These are phyloP conservation scores for Kregervanrija pseudodelftensis DNA, from an alignment of 805 yeast species.

Conservation along the genomic window DNA sequence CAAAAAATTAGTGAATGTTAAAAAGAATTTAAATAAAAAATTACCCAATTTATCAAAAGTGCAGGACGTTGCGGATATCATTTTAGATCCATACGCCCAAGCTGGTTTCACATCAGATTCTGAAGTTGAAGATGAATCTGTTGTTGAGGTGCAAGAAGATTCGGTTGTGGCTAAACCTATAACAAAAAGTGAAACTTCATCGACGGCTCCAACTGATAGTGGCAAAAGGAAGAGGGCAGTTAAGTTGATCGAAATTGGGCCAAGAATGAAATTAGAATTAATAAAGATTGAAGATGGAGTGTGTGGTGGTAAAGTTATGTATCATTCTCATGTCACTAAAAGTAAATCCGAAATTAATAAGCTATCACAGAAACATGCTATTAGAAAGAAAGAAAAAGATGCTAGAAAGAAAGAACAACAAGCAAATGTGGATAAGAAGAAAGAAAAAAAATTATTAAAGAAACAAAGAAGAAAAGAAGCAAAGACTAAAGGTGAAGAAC, in stretches of 20 bases:
- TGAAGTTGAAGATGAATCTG: slow-evolving; percentile 87
- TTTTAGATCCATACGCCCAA: slow-evolving; percentile 76
- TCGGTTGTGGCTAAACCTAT: slow-evolving; percentile 20
- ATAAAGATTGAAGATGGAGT: slow-evolving; percentile 89
- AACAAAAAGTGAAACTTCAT: slow-evolving; percentile 11
- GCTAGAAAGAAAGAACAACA: slow-evolving; percentile 72
- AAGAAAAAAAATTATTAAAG: slow-evolving; percentile 65
- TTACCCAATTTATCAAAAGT: slow-evolving; percentile 66
- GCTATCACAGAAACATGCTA: slow-evolving; percentile 62
- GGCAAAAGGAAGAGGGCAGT: slow-evolving; percentile 66
- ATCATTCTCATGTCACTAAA: slow-evolving; percentile 68
- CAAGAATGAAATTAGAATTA: slow-evolving; percentile 69
- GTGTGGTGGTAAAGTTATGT: slow-evolving; percentile 81
- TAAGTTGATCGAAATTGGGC: slow-evolving; percentile 88
- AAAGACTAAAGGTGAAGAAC: slow-evolving; percentile 31
- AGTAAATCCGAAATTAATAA: slow-evolving; percentile 49
- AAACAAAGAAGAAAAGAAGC: slow-evolving; percentile 50
- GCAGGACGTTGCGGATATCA: slow-evolving; percentile 73
- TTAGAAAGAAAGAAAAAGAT: slow-evolving; percentile 53
- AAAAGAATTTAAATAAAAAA: slow-evolving; percentile 49
- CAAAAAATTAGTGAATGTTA: slow-evolving; percentile 59
- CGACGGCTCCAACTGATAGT: slow-evolving; percentile 11
- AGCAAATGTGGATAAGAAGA: slow-evolving; percentile 69
- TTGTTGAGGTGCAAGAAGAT: slow-evolving; percentile 48
- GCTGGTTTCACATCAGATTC: slow-evolving; percentile 74